A percentile compares a stretch with the other conserved stretches of the same genome.
These are phyloP conservation scores for Geotrichum histeridarum DNA, from an alignment of 1,139 yeast genomes.

Conservation along the genomic window DNA sequence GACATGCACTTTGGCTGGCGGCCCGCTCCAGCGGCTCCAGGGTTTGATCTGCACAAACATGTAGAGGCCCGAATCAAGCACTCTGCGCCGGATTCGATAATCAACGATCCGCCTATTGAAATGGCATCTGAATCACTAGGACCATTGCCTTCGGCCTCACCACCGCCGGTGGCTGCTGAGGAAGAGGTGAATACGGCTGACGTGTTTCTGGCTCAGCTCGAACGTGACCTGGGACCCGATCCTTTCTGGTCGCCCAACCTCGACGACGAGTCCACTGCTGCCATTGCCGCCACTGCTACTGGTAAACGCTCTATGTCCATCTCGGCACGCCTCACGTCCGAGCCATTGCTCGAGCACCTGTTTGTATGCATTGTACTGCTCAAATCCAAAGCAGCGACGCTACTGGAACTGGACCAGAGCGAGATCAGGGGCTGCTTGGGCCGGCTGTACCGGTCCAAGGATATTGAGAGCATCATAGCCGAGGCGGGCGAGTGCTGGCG, in stretches of 20 bases:
- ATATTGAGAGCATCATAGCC: constrained; percentile 61
- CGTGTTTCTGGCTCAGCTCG: constrained; percentile 19
- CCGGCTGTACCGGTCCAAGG: constrained; percentile 46
- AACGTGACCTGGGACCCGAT: constrained; percentile 28
- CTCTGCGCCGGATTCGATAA: not conserved
- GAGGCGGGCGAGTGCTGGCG: constrained; percentile 91
- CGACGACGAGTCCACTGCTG: not conserved
- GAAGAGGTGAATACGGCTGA: constrained; percentile 25
- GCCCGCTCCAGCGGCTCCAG: constrained; percentile 17
- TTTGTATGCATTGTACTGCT: constrained; percentile 75
- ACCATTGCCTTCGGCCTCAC: not conserved
- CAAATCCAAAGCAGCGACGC: constrained; percentile 70
- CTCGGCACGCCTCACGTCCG: not conserved
- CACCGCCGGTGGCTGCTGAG: not conserved
- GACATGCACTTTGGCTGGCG: constrained; percentile 82
- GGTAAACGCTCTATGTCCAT: not conserved
- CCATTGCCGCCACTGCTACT: not conserved
- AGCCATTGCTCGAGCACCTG: constrained; percentile 67
- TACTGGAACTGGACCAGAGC: constrained; percentile 82
- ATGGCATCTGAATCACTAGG: not conserved
- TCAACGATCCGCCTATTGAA: not conserved
- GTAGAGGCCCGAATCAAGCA: not conserved
- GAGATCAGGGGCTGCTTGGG: constrained; percentile 78
- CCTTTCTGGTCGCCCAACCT: constrained; percentile 35
- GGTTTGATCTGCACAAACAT: constrained; percentile 4